These are phyloP conservation scores for Dichomitus squalens DNA, from an alignment of 1,284 basidiomycete genomes.

Conservation along the genomic window DNA sequence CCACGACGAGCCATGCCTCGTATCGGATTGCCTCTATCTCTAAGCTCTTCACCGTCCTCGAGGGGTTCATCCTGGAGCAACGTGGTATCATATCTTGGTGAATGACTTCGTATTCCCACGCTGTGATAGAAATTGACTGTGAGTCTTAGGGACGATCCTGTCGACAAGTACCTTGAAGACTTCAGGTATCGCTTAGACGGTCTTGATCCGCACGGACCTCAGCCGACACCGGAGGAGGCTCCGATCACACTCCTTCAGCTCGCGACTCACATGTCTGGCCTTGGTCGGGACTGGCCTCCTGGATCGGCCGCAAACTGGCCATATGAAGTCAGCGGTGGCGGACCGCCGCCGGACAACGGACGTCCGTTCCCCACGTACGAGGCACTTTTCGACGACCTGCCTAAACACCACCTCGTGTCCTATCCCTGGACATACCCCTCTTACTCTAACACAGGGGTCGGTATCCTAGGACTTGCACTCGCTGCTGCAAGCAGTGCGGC, in stretches of 20 bases:
- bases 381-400: slow-evolving; percentile 38
- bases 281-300: slow-evolving; percentile 50
- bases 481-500: slow-evolving; percentile 41
- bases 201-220: neutral
- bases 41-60: slow-evolving; percentile 49
- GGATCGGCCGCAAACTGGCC: slow-evolving; percentile 43
- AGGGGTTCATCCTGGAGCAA: slow-evolving; percentile 48
- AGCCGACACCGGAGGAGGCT: slow-evolving; percentile 13
- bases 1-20: slow-evolving; percentile 14
- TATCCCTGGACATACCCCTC: slow-evolving; percentile 46
- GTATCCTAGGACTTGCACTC: slow-evolving; percentile 43
- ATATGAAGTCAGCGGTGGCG: slow-evolving; percentile 27
- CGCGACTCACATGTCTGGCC: slow-evolving; percentile 49
- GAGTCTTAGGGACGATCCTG: slow-evolving; percentile 44
- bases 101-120: neutral
- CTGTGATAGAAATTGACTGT: too few relatives aligned
- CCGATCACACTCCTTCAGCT: slow-evolving; percentile 49
- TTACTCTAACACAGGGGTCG: slow-evolving; percentile 52
- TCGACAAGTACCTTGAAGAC: slow-evolving; percentile 43
- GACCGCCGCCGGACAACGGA: slow-evolving; percentile 33
- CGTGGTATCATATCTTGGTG: slow-evolving; percentile 45
- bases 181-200: slow-evolving; percentile 30
- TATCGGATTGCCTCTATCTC: slow-evolving; percentile 44
- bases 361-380: slow-evolving; percentile 34
- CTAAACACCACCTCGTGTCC: slow-evolving; percentile 39